Base-by-base conservation (phyloP, 371 early-diverging fungal species). In the Mortierella sp. region DNA sequence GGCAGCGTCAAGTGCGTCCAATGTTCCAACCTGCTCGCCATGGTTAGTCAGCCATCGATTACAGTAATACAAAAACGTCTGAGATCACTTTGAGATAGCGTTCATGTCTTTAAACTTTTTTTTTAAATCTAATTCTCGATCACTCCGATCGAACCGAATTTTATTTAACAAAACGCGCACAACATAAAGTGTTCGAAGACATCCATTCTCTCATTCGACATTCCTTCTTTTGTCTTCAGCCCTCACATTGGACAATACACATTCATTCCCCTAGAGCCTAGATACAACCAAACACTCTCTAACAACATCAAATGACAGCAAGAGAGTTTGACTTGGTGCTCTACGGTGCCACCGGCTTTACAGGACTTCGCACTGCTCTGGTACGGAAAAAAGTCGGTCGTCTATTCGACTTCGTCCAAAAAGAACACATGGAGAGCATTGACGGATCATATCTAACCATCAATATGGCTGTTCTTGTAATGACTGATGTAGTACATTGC, bases 321-420 rank as follows among this genome's bases (percentile, higher is more conserved):
- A 68, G 76, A 64, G 65, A 68, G 31, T 75, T 60, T 24, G 76
- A 75, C 28, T 19, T 75, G 46, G 69, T 90, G 23, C 70, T 96
- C 43, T 94, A 92, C 80, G 98, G 98, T 15, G 96, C 93, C 23
- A 90, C 91, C 17, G 93, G 97, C 12, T 96, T 93, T 73, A 94
- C 97, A 6, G 97, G 96, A 11, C 71, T 81, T 37, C 81, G 88
- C 30, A 87, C 93, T 6, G 86, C 90, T 26, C 89, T 92, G 71
- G 85, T 91, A 54, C 79, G 88, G 17, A 32, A 11, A 19, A 17
- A 6, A 41, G 32, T 24, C 15, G 4, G 7, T 6, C 30, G 24
- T 12, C 4, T 14, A 2, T 4, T 14, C 46, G 8, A 7, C 8
- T n/a, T 8, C 4, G 6, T 5, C 8, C 43, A 42, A 28, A 8